Base-by-base conservation (phyloP, 129 eudicot species). In the Arctium lappa region DNA sequence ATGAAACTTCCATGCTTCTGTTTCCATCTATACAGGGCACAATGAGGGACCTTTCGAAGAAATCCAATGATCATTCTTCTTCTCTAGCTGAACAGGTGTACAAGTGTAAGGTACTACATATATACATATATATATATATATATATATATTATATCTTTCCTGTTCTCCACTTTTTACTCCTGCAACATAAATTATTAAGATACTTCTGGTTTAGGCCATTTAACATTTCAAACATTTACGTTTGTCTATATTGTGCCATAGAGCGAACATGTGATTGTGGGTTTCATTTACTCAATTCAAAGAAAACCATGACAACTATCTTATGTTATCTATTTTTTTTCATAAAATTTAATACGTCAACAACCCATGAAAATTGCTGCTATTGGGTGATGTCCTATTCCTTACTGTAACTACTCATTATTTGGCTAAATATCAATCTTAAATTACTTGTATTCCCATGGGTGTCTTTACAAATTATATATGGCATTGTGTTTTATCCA, bases 31-130 rank as follows among this genome's bases (percentile, higher is more conserved):
- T 79, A 63, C 83, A 88, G 91, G 91, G 91, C 78, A 86, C 77
- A 2, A 69, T 88, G 89, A 83, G 93, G 74, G 85, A 88, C 84
- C 85, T 89, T 83, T 83, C 86, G 10, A 87, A 78, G 86, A 83
- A 79, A 83, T 18, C 73, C 46, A 81, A 8, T 72, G 88, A 86
- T 53, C 81, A 71, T 10, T 29, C 83, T 37, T 66, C 82, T 22
- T 78, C 84, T 30, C 84, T 75, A 5, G 44, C 84, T 65, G 84
- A 82, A 82, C 83, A 78, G 80, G 80, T 78, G 32, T 65, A 37
- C 79, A 48, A 40, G 36, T 79, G 87, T 74, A 75, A 85, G 87
- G 83, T 85, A 73, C 11, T 42, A 33, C 36, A 33, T 33, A 33
- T 2, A 33, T 2, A 33, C 36, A 33, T 2, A 33, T 33, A 33